phyloP scores from a whole-genome alignment of 139 green algal genomes.

The Micractinium conductrix region DNA sequence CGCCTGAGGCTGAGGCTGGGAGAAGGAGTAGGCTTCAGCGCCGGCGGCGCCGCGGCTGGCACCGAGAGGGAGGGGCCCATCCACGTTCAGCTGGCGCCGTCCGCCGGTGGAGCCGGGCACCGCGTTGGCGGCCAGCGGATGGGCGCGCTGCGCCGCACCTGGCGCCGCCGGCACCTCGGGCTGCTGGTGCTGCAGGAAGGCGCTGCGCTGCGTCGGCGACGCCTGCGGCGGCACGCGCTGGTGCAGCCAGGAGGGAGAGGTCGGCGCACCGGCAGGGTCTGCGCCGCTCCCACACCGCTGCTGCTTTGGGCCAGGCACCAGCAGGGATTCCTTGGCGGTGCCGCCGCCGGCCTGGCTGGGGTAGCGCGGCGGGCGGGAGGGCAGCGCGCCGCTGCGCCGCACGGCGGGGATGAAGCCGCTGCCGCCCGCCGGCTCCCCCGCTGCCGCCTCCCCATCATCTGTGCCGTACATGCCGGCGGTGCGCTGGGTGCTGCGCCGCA shows the following conservation, averaged over 20 bases:
- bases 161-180: background rate
- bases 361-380: constrained; percentile 24
- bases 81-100: background rate
- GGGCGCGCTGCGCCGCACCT: background rate
- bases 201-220: background rate
- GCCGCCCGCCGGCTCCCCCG: background rate
- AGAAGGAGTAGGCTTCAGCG: background rate
- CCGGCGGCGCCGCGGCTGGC: background rate
- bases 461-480: background rate
- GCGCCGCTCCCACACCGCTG: background rate
- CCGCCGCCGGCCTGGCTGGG: background rate
- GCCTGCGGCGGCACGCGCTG: background rate
- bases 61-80: background rate
- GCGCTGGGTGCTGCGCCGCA: background rate
- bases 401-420: constrained; percentile 4
- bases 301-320: background rate
- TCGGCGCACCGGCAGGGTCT: background rate
- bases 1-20: background rate
- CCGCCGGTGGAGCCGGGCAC: background rate
- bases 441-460: background rate
- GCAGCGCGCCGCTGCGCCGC: constrained; percentile 3
- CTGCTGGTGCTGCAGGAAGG: constrained; percentile 22
- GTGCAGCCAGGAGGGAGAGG: constrained; percentile 10
- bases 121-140: background rate
- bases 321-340: no score